Evolutionary conservation across 257 asterid species (phyloP), one percentile per base, ranked within the genome.

Genomic region (Prunella vulgaris): DNA sequence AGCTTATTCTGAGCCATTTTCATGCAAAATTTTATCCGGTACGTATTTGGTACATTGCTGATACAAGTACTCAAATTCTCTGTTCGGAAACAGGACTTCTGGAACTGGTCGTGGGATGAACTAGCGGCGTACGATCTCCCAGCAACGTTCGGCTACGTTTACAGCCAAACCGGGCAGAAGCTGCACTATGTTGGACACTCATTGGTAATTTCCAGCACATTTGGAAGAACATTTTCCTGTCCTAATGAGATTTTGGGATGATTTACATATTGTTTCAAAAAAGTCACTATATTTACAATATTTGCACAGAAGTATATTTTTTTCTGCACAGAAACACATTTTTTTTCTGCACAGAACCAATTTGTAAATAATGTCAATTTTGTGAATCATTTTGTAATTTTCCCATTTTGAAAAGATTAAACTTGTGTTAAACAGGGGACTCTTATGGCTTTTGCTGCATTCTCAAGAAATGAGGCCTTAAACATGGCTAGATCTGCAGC

Each of bases 71-170:
- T 53, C 0, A 10, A 17, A n/a, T 5, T 56, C 38, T 25, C 37
- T 49, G 10, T 21, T 54, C 10, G 72, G 63, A 37, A 14, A 68
- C 76, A 89, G 96, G 77, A 64, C 7, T 90, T 75, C 7, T 90
- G 93, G 96, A 74, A 90, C 30, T 90, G 97, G 97, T 86, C 95
- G 46, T 87, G 97, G 97, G 97, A 90, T 60, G 97, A 90, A 85
- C 69, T 90, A 64, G 93, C 78, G 24, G 82, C 78, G 17, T 86
- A 81, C 69, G 97, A 90, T 63, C 84, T 87, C 14, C 88, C 89
- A 22, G 84, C 95, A 10, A 70, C 64, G 5, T 66, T 84, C 46
- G 69, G 80, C 46, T 86, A 86, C 22, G 86, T 90, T 15, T 48
- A 86, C 60, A 70, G 61, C 40, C 88, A 81, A 76, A 90, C 97